A percentile compares a stretch with the other conserved stretches of the same genome.
These are phyloP conservation scores for Dothideomycetes sp. DNA, from an alignment of 2,329 filamentous ascomycete species.

Conservation along the genomic window DNA sequence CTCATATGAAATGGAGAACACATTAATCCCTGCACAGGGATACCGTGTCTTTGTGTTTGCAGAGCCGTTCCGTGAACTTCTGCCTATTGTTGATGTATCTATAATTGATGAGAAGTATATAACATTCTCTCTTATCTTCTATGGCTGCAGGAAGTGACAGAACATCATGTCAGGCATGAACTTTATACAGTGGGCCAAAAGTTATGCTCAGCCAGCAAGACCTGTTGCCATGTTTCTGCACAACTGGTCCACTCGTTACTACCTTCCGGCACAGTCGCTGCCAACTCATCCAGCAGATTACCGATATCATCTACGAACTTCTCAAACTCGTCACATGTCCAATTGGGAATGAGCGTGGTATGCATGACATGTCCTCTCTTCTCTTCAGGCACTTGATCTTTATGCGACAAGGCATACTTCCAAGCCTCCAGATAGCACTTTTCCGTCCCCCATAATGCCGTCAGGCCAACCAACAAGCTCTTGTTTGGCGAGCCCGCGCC, in stretches of 20 bases:
- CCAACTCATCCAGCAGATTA: conserved; percentile 39
- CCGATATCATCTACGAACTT: conserved; percentile 40
- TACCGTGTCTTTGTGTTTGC: too few relatives aligned
- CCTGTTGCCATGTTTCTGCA: conserved; percentile 39
- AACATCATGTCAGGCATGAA: background rate
- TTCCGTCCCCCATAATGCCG: conserved; percentile 68
- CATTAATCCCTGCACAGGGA: too few relatives aligned
- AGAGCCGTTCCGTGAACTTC: too few relatives aligned
- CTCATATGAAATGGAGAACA: too few relatives aligned
- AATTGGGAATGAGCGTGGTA: conserved; percentile 41
- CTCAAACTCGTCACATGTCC: conserved; percentile 39
- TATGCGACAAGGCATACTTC: conserved; percentile 32
- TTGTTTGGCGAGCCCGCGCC: conserved; percentile 42
- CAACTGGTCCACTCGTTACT: conserved; percentile 41
- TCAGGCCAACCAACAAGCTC: conserved; percentile 55
- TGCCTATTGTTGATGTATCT: too few relatives aligned
- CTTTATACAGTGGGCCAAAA: conserved; percentile 38
- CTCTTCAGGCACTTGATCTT: conserved; percentile 21
- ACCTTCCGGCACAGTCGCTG: conserved; percentile 29
- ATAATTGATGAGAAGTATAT: too few relatives aligned
- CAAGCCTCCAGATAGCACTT: conserved; percentile 43
- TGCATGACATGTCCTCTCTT: conserved; percentile 37
- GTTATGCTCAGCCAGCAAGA: conserved; percentile 38
- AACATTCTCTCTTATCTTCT: too few relatives aligned
- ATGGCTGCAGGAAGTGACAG: too few relatives aligned